These are phyloP conservation scores for Pseudogymnoascus sp. DNA, from an alignment of 2,329 filamentous ascomycete species.

Conservation along the genomic window DNA sequence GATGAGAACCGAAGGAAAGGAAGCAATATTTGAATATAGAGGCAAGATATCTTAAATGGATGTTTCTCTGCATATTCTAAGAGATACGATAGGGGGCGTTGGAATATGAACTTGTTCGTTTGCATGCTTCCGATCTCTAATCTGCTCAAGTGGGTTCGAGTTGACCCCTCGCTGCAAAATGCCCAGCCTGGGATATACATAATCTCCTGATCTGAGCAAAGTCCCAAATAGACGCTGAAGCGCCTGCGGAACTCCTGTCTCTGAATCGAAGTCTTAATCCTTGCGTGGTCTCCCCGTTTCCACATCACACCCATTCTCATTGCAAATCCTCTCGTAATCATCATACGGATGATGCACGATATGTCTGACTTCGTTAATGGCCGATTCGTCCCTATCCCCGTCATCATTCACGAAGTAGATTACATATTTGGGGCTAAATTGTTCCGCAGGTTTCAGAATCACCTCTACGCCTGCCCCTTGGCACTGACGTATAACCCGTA, in stretches of 20 bases:
- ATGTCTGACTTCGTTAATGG: not conserved
- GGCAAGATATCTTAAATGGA: not conserved
- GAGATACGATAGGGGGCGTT: not conserved
- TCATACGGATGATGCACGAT: not conserved
- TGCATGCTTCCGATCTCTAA: constrained; percentile 31
- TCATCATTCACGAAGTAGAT: not conserved
- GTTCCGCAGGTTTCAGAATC: not conserved
- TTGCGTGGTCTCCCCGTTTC: not conserved
- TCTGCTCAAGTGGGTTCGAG: too few relatives aligned
- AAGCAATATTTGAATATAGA: not conserved
- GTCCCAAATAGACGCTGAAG: too few relatives aligned
- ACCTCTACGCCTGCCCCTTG: not conserved
- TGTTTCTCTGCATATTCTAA: not conserved
- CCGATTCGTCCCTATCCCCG: too few relatives aligned
- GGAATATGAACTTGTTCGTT: not conserved
- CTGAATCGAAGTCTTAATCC: too few relatives aligned
- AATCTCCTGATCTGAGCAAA: not conserved
- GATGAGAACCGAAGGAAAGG: not conserved
- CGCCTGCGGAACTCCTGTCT: too few relatives aligned
- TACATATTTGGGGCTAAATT: not conserved
- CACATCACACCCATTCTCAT: not conserved
- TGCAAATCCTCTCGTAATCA: not conserved
- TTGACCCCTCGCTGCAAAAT: too few relatives aligned
- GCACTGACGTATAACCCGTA: not conserved
- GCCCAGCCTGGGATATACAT: too few relatives aligned